Percentiles rank a stretch among this genome's conserved stretches.
phyloP scores from a whole-genome alignment of 805 yeast species.

The Saturnispora saitoi region DNA sequence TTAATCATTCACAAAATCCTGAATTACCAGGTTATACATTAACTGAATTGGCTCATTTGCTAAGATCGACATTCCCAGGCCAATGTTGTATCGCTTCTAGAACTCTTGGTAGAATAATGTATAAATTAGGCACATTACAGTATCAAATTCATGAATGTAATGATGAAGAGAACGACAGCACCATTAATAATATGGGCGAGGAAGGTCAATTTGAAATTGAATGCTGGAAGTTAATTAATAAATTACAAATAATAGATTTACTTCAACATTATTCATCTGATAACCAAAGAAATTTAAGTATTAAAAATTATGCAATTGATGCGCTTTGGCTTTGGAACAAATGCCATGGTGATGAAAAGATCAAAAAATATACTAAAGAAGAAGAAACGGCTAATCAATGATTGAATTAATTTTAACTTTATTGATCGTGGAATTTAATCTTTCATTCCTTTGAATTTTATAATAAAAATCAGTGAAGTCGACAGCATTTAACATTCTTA shows the following conservation, averaged over 20 bases:
- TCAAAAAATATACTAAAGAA: constrained; percentile 12
- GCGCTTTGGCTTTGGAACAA: constrained; percentile 85
- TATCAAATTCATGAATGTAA: constrained; percentile 31
- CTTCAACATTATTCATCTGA: constrained; percentile 66
- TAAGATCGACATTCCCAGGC: constrained; percentile 71
- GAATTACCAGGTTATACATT: constrained; percentile 88
- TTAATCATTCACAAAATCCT: constrained; percentile 87
- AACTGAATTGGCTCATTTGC: constrained; percentile 67
- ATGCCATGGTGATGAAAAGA: constrained; percentile 36
- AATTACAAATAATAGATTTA: constrained; percentile 54
- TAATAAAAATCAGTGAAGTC: constrained; percentile 83
- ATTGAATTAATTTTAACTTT: constrained; percentile 24
- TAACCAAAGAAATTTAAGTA: constrained; percentile 51
- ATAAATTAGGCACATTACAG: constrained; percentile 60
- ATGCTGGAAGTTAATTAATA: constrained; percentile 66
- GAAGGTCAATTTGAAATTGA: constrained; percentile 39
- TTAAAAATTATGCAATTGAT: constrained; percentile 76
- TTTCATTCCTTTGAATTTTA: constrained; percentile 68
- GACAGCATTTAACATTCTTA: constrained; percentile 76
- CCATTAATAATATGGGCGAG: constrained; percentile 18
- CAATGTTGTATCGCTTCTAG: constrained; percentile 84
- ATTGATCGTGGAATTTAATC: constrained; percentile 68
- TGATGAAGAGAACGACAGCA: constrained; percentile 32
- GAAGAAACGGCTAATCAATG: constrained; percentile 8
- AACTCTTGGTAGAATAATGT: constrained; percentile 78